phyloP scores from a whole-genome alignment of 306 rosid genomes.

The Rubus idaeus region DNA sequence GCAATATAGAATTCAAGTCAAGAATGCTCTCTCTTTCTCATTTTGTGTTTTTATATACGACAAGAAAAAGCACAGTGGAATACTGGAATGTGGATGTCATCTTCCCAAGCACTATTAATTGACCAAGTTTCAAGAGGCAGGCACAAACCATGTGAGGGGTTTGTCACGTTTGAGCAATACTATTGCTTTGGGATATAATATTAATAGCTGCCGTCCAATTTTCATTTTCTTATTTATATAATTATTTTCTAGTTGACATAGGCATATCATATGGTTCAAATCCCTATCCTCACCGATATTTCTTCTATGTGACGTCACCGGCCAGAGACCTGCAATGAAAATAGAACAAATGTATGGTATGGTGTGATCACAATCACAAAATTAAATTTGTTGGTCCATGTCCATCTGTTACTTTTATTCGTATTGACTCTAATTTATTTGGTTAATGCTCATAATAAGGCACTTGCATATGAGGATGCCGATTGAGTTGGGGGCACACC shows the following conservation, averaged over 20 bases:
- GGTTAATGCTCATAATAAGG: neutral
- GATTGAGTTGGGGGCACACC: too few relatives aligned
- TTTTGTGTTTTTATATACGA: neutral
- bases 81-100: slow-evolving; percentile 2
- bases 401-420: neutral
- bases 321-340: neutral
- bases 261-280: neutral
- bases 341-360: neutral
- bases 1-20: slow-evolving; percentile 2
- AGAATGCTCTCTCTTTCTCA: too few relatives aligned
- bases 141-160: neutral
- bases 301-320: slow-evolving; percentile 5
- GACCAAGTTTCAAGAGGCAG: slow-evolving; percentile 1
- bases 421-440: neutral
- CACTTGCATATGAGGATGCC: too few relatives aligned
- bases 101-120: slow-evolving; percentile 2
- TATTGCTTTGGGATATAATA: neutral
- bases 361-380: neutral
- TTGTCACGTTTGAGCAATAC: neutral
- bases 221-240: neutral
- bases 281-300: neutral
- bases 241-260: slow-evolving; percentile 19
- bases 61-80: slow-evolving; percentile 1
- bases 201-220: slow-evolving; percentile 7
- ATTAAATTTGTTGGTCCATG: slow-evolving; percentile 1